These are phyloP conservation scores for Aurantiochytrium sp. DNA, from an alignment of 108 stramenopile genomes.

Conservation along the genomic window DNA sequence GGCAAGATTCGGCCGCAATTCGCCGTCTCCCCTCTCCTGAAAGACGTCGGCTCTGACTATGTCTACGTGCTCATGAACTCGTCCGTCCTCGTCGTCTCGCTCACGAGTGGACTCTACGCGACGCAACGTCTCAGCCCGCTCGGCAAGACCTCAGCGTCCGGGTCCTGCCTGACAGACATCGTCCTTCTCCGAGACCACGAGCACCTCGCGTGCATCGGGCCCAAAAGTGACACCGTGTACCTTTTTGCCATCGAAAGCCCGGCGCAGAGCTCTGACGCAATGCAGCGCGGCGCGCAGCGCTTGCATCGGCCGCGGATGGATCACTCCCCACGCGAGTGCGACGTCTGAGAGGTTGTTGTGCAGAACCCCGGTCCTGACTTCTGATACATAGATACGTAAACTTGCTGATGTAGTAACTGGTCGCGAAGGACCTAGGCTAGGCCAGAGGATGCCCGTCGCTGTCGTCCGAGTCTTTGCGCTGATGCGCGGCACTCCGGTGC, in stretches of 20 bases:
- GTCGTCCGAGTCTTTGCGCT: not conserved
- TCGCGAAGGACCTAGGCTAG: not conserved
- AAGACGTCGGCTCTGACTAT: conserved; percentile 6
- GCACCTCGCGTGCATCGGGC: not conserved
- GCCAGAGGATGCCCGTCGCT: not conserved
- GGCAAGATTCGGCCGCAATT: not conserved
- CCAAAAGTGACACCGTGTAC: not conserved
- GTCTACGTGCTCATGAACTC: conserved; percentile 15
- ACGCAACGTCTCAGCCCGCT: not conserved
- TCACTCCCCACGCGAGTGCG: not conserved
- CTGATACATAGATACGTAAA: no score
- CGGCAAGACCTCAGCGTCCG: not conserved
- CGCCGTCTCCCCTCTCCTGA: not conserved
- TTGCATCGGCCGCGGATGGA: not conserved
- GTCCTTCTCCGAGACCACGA: not conserved
- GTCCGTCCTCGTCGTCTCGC: not conserved
- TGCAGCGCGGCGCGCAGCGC: no score
- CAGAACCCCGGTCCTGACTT: no score
- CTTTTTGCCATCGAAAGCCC: not conserved
- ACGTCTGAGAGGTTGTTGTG: no score
- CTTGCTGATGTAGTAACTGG: no score
- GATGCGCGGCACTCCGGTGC: not conserved
- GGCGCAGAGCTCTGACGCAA: not conserved
- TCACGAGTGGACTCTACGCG: not conserved
- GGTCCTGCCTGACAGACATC: not conserved